These are phyloP conservation scores for Aspergillus transmontanensis DNA, from an alignment of 2,329 filamentous ascomycete species.

Conservation along the genomic window DNA sequence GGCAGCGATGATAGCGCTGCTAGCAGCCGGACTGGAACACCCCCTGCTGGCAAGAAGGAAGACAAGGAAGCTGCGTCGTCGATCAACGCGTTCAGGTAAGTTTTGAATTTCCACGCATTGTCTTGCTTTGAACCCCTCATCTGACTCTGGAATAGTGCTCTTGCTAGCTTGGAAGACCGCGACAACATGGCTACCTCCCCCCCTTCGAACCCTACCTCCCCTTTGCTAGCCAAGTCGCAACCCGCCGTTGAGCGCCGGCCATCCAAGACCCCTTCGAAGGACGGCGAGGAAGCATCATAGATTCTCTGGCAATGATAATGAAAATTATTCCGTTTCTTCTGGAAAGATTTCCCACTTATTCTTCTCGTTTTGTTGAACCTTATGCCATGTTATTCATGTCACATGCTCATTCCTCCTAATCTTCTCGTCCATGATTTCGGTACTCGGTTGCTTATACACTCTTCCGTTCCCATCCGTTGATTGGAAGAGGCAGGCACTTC, in stretches of 20 bases:
- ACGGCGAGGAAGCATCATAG: conserved; percentile 44
- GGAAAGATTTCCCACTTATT: conserved; percentile 35
- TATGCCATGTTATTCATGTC: conserved; percentile 18
- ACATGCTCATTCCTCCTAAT: conserved; percentile 23
- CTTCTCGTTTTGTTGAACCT: conserved; percentile 16
- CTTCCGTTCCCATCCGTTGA: conserved; percentile 12
- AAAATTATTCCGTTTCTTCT: conserved; percentile 37
- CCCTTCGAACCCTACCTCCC: conserved; percentile 51
- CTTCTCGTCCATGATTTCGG: conserved; percentile 28
- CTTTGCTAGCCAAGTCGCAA: conserved; percentile 49
- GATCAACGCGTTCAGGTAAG: conserved; percentile 93
- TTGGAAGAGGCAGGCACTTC: conserved; percentile 14
- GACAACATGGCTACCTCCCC: conserved; percentile 52
- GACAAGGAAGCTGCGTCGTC: conserved; percentile 66
- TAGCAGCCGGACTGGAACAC: conserved; percentile 88
- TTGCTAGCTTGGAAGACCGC: conserved; percentile 50
- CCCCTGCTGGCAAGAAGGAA: conserved; percentile 68
- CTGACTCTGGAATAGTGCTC: conserved; percentile 39
- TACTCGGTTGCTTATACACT: conserved; percentile 19
- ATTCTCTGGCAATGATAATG: conserved; percentile 42
- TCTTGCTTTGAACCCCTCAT: conserved; percentile 11
- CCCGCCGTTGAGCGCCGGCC: conserved; percentile 47
- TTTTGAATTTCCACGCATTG: conserved; percentile 1
- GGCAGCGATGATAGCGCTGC: conserved; percentile 81
- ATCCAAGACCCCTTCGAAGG: conserved; percentile 48